Base-by-base conservation (phyloP, 2,329 filamentous ascomycete genomes). In the Colletotrichum zoysiae region DNA sequence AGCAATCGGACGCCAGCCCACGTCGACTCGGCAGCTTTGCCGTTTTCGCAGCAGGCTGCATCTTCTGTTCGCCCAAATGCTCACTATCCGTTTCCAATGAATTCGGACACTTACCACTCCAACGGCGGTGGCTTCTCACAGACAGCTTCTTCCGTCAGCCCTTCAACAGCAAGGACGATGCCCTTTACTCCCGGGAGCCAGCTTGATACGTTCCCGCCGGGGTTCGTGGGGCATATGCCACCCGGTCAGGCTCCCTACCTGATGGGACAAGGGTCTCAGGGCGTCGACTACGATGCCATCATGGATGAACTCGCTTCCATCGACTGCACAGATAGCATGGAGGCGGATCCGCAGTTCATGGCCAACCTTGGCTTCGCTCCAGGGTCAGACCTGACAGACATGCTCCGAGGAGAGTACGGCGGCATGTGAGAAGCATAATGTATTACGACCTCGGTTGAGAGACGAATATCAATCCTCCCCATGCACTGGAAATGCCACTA, bases 291-390 rank as follows among this genome's bases (percentile, higher is more conserved):
- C 74, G 86, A 87, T 62, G 84, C 85, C 3, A 83, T 87, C n/a
- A 77, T 87, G 56, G 85, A 87, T 65, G 86, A 87, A 65, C 80
- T 88, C 38, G 84, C 84, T 23, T 85, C 85, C n/a, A 83, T 86
- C 51, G 85, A 87, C 70, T 84, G 82, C 74, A 80, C 81, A 0
- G 85, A 87, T 65, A 81, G 82, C 46, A 80, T 88, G 56, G 86
- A 88, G 35, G 84, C 85, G 16, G 88, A 91, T 74, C 84, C 88
- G 2, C 88, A 90, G 73, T 91, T 92, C 75, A 90, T 92, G 89
- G 85, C 88, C 56, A 92, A 92, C 75, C 82, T 92, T 26, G 90
- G 90, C 0, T 91, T 91, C 77, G 88, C 86, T 1, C 89, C 90
- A 0, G 89, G 89, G 35, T 86, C 87, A 44, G 89, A 90, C 69